Base-by-base conservation (phyloP, 2,329 filamentous ascomycete genomes). In the Chaetomiaceae sp. region DNA sequence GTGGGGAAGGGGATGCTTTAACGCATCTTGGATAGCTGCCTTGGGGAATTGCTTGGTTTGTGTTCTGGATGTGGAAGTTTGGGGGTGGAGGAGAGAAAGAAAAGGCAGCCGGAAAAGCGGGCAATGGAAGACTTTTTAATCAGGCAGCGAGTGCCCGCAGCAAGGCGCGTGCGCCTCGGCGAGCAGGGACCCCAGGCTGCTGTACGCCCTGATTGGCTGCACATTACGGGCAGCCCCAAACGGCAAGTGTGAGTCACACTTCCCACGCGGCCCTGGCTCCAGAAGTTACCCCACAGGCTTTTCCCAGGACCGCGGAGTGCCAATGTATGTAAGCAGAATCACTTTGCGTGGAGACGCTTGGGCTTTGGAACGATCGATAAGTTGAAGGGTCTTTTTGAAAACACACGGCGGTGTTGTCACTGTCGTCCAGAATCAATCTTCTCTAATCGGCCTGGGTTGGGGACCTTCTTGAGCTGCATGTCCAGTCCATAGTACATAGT, bases 1-100 rank as follows among this genome's bases (percentile, higher is more conserved):
- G 66, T 66, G 65, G 65, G 67, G 62, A 64, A 64, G 69, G 71
- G 67, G 66, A 65, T 68, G 64, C 64, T 76, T 80, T 81, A 84
- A 71, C 78, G 76, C 81, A 84, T 84, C 69, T 73, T 84, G 75
- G n/a, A 64, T 63, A 61, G 66, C 66, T 70, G 70, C 71, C 68
- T 65, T 71, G 62, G 66, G n/a, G n/a, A n/a, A 63, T 62, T 67
- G 56, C 66, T 58, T 69, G 58, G 71, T 53, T 63, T 58, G 54
- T 65, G 53, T 57, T 58, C 54, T 48, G 58, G 57, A 54, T 64
- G 65, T 62, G 65, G 64, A 62, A 62, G 64, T 68, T 65, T 62
- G 64, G 68, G 48, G 65, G 64, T 65, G 69, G 59, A 64, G 64
- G 62, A 64, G 64, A 66, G 65, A 65, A 65, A 61, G 64, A 63